phyloP scores from a whole-genome alignment of 257 asterid species.

The Misopates orontium region DNA sequence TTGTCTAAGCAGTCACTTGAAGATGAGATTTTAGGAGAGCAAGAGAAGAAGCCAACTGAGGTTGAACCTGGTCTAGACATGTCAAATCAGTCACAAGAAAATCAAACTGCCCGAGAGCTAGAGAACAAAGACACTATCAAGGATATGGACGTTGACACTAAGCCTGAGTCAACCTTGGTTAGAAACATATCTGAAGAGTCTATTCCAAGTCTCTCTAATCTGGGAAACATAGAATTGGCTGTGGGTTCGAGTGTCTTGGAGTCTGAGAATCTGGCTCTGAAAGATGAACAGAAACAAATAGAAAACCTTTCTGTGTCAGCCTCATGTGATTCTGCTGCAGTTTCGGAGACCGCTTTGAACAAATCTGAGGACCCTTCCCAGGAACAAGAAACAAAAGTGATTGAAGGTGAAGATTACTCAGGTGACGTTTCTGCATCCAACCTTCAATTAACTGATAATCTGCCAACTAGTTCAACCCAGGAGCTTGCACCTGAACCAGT shows the following conservation, averaged over 20 bases:
- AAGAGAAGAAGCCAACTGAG: slow-evolving; percentile 4
- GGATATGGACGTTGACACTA: slow-evolving; percentile 22
- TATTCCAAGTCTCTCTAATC: slow-evolving; percentile 7
- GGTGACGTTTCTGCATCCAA: slow-evolving; percentile 10
- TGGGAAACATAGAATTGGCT: slow-evolving; percentile 18
- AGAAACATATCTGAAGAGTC: slow-evolving; percentile 21
- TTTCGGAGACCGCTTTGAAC: slow-evolving; percentile 20
- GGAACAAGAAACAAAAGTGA: slow-evolving; percentile 6
- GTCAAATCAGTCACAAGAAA: background rate
- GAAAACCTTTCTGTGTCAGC: slow-evolving; percentile 21
- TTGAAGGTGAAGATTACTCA: slow-evolving; percentile 20
- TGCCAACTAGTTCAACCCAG: slow-evolving; percentile 17
- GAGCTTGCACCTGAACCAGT: slow-evolving; percentile 14
- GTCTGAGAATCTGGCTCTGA: slow-evolving; percentile 12
- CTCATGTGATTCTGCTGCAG: slow-evolving; percentile 8
- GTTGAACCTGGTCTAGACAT: background rate
- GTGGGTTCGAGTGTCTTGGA: slow-evolving; percentile 19
- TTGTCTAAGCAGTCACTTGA: background rate
- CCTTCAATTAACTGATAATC: slow-evolving; percentile 8
- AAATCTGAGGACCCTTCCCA: slow-evolving; percentile 8
- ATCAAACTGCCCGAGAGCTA: slow-evolving; percentile 18
- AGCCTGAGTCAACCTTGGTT: slow-evolving; percentile 26
- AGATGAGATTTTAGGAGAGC: background rate
- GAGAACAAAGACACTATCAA: slow-evolving; percentile 20
- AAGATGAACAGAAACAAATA: slow-evolving; percentile 13